These are phyloP conservation scores for Heimioporus sp. DNA, from an alignment of 768 basidiomycete species.

Conservation along the genomic window DNA sequence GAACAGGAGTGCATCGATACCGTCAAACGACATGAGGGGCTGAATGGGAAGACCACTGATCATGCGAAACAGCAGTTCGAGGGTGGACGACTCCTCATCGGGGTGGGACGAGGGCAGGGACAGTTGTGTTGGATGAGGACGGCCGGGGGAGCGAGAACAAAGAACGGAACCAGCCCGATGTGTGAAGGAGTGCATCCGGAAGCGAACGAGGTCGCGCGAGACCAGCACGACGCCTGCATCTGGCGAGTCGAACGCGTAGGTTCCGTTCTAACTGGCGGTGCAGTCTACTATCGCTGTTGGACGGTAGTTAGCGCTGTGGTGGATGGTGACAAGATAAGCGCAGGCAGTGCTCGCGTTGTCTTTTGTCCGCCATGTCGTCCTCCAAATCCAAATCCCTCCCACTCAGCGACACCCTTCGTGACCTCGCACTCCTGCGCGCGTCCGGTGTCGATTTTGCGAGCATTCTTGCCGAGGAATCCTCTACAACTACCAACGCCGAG, in stretches of 20 bases:
- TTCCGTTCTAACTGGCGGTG: slow-evolving; percentile 1
- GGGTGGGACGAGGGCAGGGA: slow-evolving; percentile 29
- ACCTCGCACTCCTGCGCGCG: slow-evolving; percentile 69
- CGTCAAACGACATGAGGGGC: slow-evolving; percentile 47
- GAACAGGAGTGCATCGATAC: slow-evolving; percentile 54
- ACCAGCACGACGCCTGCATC: slow-evolving; percentile 58
- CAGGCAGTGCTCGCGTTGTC: neutral
- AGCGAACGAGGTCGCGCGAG: slow-evolving; percentile 46
- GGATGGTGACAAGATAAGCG: no score
- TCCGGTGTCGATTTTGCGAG: slow-evolving; percentile 45
- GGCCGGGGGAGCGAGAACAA: slow-evolving; percentile 58
- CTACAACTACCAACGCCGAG: slow-evolving; percentile 3
- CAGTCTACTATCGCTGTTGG: neutral
- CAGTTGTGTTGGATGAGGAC: neutral
- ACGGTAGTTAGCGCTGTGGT: neutral
- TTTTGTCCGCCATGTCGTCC: slow-evolving; percentile 16
- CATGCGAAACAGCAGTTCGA: slow-evolving; percentile 60
- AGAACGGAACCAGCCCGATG: slow-evolving; percentile 53
- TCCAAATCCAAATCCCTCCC: slow-evolving; percentile 46
- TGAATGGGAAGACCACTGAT: slow-evolving; percentile 56
- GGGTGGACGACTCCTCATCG: slow-evolving; percentile 53
- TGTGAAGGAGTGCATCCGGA: slow-evolving; percentile 58
- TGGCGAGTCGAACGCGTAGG: slow-evolving; percentile 42
- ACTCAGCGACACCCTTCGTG: slow-evolving; percentile 58
- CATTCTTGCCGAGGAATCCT: slow-evolving; percentile 21